phyloP scores from a whole-genome alignment of 495 filamentous ascomycete genomes.

The Neurospora sp. region DNA sequence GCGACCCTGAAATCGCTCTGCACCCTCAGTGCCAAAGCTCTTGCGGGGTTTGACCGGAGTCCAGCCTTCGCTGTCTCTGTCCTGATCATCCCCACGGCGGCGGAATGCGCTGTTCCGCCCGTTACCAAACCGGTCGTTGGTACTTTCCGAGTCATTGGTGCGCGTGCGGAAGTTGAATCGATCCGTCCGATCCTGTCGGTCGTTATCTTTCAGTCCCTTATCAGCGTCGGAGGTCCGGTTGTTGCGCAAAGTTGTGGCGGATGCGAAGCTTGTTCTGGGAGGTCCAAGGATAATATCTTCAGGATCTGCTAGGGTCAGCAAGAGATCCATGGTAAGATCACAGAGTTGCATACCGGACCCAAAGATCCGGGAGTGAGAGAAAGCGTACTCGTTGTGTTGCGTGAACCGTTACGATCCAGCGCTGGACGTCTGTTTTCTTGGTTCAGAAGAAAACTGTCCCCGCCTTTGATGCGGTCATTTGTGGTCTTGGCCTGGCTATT shows the following conservation, averaged over 20 bases:
- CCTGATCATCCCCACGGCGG: slow-evolving; percentile 45
- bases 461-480: slow-evolving; percentile 34
- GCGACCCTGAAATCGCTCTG: slow-evolving; percentile 50
- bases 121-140: slow-evolving; percentile 38
- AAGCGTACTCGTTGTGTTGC: slow-evolving; percentile 42
- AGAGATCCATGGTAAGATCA: background rate
- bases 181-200: slow-evolving; percentile 53
- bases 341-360: background rate
- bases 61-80: slow-evolving; percentile 48
- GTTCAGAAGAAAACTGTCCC: slow-evolving; percentile 32
- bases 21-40: slow-evolving; percentile 54
- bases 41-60: slow-evolving; percentile 54
- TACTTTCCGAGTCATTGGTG: slow-evolving; percentile 56
- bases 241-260: slow-evolving; percentile 48
- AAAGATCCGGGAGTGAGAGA: background rate
- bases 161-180: slow-evolving; percentile 58
- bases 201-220: slow-evolving; percentile 37
- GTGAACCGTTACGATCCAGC: slow-evolving; percentile 50
- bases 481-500: slow-evolving; percentile 27
- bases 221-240: slow-evolving; percentile 43
- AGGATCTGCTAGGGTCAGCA: slow-evolving; percentile 32
- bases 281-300: slow-evolving; percentile 88
- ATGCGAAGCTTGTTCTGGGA: slow-evolving; percentile 78
- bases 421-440: slow-evolving; percentile 48
- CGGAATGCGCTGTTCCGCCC: slow-evolving; percentile 38